Evolutionary conservation across 345 rosid species (phyloP), one percentile per base, ranked within the genome.

Genomic region (Atalantia buxifolia): DNA sequence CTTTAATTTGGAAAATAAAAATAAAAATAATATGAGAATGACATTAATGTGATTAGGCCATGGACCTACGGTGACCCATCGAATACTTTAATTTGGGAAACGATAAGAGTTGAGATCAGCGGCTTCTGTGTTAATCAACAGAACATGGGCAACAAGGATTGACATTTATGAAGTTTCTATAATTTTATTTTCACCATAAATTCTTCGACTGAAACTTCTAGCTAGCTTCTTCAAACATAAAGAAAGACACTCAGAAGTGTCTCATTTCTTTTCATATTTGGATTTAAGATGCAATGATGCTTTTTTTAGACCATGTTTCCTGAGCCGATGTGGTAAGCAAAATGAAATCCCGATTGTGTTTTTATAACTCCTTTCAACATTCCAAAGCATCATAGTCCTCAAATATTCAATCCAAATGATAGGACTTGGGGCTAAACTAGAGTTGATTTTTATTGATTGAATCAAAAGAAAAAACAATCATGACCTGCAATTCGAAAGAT

Each of bases 21-120:
- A n/a, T n/a, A n/a, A 31, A 5, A 9, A 31, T 24, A 55, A 25
- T 42, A 21, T 12, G 16, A 25, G 45, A 28, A 30, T 30, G 70
- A 64, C 78, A 35, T 53, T 76, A 66, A 76, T 66, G 72, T 33
- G n/a, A 66, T 35, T 35, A 55, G 78, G 65, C 40, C 35, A 53
- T 55, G 64, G 72, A 45, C 16, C 50, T 45, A 13, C 5, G 57
- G 57, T 55, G 72, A 76, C 78, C 78, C 78, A 53, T 76, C 72
- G 53, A 66, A 62, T 53, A 76, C 78, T 76, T 76, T 66, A 76
- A 53, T 64, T 75, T 36, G 25, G 31, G 40, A 36, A 36, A 31
- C 35, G 78, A 53, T 64, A 55, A 53, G 55, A 14, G 21, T 66
- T 76, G 71, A 64, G 72, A 71, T 76, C 78, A 35, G 53, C 27